phyloP scores from a whole-genome alignment of 805 yeast species.

The Henningerozyma blattae region DNA sequence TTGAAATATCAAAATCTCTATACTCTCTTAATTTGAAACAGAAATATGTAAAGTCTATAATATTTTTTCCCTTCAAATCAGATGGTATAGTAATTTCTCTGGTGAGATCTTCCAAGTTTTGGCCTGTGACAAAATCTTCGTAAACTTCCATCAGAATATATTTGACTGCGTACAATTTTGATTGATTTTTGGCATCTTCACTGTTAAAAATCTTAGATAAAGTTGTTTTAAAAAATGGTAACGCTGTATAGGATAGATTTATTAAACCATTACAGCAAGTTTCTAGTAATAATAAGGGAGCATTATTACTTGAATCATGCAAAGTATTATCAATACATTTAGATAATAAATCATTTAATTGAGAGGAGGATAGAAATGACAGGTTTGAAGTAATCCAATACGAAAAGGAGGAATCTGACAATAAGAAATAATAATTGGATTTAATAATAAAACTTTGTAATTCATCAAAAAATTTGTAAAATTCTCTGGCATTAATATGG shows the following conservation, averaged over 20 bases:
- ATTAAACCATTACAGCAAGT: conserved; percentile 32
- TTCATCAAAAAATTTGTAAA: conserved; percentile 33
- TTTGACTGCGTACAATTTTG: conserved; percentile 33
- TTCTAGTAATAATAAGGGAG: conserved; percentile 14
- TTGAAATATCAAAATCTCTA: conserved; percentile 18
- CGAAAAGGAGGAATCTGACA: conserved; percentile 15
- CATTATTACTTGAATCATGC: conserved; percentile 4
- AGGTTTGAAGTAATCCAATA: conserved; percentile 30
- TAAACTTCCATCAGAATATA: conserved; percentile 38
- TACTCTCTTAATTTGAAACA: conserved; percentile 42
- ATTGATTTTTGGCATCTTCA: conserved; percentile 6
- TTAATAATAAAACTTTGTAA: conserved; percentile 27
- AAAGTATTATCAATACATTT: conserved; percentile 7
- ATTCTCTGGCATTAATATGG: conserved; percentile 46
- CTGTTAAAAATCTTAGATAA: conserved; percentile 21
- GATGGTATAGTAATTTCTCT: neutral
- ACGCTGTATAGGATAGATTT: conserved; percentile 20
- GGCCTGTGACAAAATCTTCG: conserved; percentile 25
- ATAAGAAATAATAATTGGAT: conserved; percentile 3
- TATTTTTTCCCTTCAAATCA: neutral
- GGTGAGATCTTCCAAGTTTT: conserved; percentile 9
- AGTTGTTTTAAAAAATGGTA: conserved; percentile 11
- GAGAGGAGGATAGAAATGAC: conserved; percentile 35
- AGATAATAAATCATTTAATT: conserved; percentile 24
- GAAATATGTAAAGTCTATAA: conserved; percentile 16